phyloP scores from a whole-genome alignment of 108 stramenopile species.

The Epipyxis sp. region DNA sequence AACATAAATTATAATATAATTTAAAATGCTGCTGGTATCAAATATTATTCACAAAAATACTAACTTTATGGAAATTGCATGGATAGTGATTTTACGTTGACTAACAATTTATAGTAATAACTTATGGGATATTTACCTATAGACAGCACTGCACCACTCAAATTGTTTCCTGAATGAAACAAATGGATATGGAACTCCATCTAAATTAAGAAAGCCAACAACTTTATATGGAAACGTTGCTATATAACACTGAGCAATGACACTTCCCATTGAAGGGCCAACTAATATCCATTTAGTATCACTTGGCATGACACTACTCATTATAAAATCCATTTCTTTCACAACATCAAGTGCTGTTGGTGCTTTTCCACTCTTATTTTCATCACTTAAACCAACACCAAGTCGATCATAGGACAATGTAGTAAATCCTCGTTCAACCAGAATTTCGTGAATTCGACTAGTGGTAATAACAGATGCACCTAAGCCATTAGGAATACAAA shows the following conservation, averaged over 20 bases:
- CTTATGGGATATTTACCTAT: too few species aligned
- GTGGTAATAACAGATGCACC: not conserved
- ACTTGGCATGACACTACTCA: not conserved
- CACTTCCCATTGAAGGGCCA: not conserved
- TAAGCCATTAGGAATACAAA: not conserved
- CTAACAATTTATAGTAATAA: too few species aligned
- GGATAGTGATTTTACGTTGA: too few species aligned
- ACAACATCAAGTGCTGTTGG: not conserved
- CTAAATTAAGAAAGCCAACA: not conserved
- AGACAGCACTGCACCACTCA: not conserved
- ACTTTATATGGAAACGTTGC: not conserved
- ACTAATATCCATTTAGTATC: too few species aligned
- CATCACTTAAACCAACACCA: not conserved
- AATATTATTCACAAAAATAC: too few species aligned
- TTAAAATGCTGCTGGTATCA: too few species aligned
- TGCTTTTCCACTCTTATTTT: not conserved
- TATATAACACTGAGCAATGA: not conserved
- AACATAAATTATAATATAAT: too few species aligned
- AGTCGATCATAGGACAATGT: not conserved
- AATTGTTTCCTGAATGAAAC: not conserved
- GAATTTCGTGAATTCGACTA: not conserved
- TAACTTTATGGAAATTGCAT: too few species aligned
- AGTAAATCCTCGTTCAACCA: not conserved
- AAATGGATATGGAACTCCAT: slow-evolving; percentile 5
- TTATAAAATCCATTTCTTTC: not conserved